Conservation (phyloP, 23 red algal species). For the Cyanidioschyzon merolae region DNA sequence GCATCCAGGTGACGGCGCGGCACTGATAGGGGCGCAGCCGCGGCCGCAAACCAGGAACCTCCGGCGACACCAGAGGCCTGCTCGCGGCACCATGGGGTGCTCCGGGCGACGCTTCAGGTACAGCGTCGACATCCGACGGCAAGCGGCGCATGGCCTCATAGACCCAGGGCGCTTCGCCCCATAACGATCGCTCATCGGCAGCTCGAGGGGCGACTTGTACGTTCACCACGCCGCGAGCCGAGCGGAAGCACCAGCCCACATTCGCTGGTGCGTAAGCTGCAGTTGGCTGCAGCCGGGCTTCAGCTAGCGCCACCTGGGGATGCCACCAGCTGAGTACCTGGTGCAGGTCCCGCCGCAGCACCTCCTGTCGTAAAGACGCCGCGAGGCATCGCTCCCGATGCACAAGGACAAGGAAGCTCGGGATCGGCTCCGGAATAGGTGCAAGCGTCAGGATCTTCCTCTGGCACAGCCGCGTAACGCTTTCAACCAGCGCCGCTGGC, state of each 20-base stretch:
- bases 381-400: background rate
- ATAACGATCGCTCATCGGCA: background rate
- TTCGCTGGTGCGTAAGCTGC: background rate
- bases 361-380: background rate
- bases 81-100: background rate
- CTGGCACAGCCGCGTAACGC: background rate
- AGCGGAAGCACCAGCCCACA: background rate
- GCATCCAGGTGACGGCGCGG: slow-evolving; percentile 4
- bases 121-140: background rate
- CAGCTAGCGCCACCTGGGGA: background rate
- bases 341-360: background rate
- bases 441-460: background rate
- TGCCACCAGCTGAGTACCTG: background rate
- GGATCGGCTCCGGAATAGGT: background rate
- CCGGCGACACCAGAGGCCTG: background rate
- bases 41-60: background rate
- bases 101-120: background rate
- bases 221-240: background rate
- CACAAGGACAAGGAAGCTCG: background rate
- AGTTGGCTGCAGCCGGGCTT: background rate
- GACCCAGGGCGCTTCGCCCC: background rate
- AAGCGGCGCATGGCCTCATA: background rate
- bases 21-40: background rate
- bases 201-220: background rate
- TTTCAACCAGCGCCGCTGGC: background rate